These are phyloP conservation scores for Mycena venus DNA, from an alignment of 768 basidiomycete species.

Conservation along the genomic window DNA sequence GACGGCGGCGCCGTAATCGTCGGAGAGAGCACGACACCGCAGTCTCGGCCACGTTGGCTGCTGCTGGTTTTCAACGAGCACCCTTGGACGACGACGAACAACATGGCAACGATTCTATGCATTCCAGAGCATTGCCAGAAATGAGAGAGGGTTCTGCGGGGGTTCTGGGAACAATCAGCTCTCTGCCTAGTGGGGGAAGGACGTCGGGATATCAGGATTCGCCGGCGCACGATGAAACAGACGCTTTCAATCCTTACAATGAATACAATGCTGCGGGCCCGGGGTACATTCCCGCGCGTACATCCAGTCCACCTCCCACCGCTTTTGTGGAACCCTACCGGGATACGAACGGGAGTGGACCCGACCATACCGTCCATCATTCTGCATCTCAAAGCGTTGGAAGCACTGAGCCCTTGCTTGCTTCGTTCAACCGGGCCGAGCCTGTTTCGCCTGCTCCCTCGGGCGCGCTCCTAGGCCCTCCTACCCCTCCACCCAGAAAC, in stretches of 20 bases:
- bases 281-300: conserved; percentile 59
- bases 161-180: conserved; percentile 41
- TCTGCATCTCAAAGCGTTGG: conserved; percentile 64
- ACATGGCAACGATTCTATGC: conserved; percentile 41
- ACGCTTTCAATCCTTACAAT: conserved; percentile 66
- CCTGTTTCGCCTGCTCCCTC: conserved; percentile 38
- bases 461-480: conserved; percentile 27
- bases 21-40: conserved; percentile 78
- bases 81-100: conserved; percentile 80
- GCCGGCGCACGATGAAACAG: conserved; percentile 48
- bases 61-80: conserved; percentile 76
- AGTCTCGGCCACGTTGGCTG: conserved; percentile 79
- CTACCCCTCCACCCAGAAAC: conserved; percentile 52
- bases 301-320: conserved; percentile 61
- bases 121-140: conserved; percentile 45
- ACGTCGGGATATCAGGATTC: conserved; percentile 55
- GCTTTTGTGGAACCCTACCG: conserved; percentile 46
- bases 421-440: conserved; percentile 52
- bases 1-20: conserved; percentile 71
- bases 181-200: conserved; percentile 45
- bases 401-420: conserved; percentile 73
- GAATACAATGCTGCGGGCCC: conserved; percentile 55
- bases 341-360: conserved; percentile 45
- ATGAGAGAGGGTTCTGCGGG: conserved; percentile 59
- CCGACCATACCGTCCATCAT: conserved; percentile 49